Percentiles rank a stretch among this genome's conserved stretches.
These are phyloP conservation scores for Tetrahymena elliotti DNA, from an alignment of 73 alveolate species.

Conservation along the genomic window DNA sequence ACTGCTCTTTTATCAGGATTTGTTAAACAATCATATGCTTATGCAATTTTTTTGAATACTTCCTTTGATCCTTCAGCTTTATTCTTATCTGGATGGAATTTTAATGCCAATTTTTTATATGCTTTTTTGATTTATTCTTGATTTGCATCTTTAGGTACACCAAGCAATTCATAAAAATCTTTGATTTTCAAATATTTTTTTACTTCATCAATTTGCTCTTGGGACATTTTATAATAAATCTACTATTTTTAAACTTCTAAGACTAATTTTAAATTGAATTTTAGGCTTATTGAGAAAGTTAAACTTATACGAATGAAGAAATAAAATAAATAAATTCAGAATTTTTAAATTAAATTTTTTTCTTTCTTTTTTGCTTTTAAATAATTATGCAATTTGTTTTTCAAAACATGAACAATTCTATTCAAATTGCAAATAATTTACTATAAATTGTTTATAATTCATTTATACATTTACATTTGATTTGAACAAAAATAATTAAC, in stretches of 20 bases:
- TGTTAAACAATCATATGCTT: constrained; percentile 91
- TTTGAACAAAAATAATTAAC: neutral
- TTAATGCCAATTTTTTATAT: constrained; percentile 77
- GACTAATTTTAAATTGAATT: neutral
- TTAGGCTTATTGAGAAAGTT: neutral
- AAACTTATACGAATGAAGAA: neutral
- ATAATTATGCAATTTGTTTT: no score
- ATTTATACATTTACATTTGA: no score
- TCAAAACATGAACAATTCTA: neutral
- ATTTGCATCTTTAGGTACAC: constrained; percentile 75
- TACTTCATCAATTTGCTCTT: neutral
- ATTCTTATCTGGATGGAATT: constrained; percentile 89
- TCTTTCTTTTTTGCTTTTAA: neutral
- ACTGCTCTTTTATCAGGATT: constrained; percentile 74
- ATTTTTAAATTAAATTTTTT: no score
- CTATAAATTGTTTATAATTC: no score
- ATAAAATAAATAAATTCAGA: neutral
- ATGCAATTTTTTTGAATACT: constrained; percentile 87
- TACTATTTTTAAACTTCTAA: no score
- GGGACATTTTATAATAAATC: neutral
- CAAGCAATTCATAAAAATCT: constrained; percentile 84
- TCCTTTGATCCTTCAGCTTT: constrained; percentile 81
- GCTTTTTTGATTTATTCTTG: constrained; percentile 82
- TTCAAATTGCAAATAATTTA: neutral
- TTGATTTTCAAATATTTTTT: neutral